Base-by-base conservation (phyloP, 352 stramenopile genomes). In the Albugo laibachii region DNA sequence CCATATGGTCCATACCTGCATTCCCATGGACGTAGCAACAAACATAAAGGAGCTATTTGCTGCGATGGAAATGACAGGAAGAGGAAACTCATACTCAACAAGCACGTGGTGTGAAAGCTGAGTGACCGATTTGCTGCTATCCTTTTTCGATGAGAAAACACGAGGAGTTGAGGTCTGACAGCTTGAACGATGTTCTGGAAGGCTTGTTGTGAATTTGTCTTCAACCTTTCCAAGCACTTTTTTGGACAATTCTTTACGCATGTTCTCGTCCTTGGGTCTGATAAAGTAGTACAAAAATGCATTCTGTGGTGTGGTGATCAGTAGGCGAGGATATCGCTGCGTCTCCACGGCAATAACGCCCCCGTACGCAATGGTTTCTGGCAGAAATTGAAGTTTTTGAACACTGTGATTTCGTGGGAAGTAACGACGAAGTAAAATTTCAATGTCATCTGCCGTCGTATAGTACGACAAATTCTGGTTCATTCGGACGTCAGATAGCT, bases 21-120 rank as follows among this genome's bases (percentile, higher is more conserved):
- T 46, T 0, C 63, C 67, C 1, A 73, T 69, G 5, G 71, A 59
- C 27, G 77, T 81, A 18, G 66, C 72, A 1, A 75, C 77, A 52
- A 91, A 91, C 18, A 91, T 56, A 42, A 87, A 91, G 11, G 74
- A 87, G 48, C 77, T 91, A 50, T 91, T 91, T 27, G 77, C 77
- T 0, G 73, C 67, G 47, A 91, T 76, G 34, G 54, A 71, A 1
- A 63, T 65, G 20, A 84, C 69, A 0, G 62, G 58, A 2, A 66
- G 73, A 19, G 66, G 65, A 54, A 91, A 87, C 14, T 54, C 66
- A 52, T 91, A 91, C 50, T 86, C 70, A 66, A 87, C 83, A n/a
- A 87, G 70, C 6, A 91, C 75, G 36, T 73, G 74, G 5, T 71
- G 65, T 5, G 74, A 85, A 31, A 74, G 66, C 12, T 49, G 49